Conservation (phyloP, 352 stramenopile genomes). For the Phytophthora idaei region DNA sequence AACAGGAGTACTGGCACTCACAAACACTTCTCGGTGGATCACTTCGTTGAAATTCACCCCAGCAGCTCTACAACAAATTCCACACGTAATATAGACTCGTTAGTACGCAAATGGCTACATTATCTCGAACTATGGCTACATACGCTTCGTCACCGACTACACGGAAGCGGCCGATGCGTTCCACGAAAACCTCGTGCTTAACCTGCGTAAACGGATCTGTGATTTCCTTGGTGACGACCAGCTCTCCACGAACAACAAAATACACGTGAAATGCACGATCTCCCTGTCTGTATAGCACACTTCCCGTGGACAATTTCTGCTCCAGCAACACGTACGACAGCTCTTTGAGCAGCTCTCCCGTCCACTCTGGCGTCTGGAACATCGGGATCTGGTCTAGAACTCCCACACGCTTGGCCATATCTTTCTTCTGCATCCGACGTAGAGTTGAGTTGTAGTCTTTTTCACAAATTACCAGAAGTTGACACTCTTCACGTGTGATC, state of each 20-base stretch:
- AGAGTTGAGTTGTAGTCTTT: slow-evolving; percentile 78
- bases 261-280: slow-evolving; percentile 71
- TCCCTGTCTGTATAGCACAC: slow-evolving; percentile 59
- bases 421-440: slow-evolving; percentile 71
- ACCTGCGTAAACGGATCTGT: slow-evolving; percentile 39
- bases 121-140: slow-evolving; percentile 15
- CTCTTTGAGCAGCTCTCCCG: slow-evolving; percentile 67
- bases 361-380: slow-evolving; percentile 82
- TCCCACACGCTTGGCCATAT: slow-evolving; percentile 60
- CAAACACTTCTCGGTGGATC: slow-evolving; percentile 65
- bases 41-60: slow-evolving; percentile 70
- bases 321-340: slow-evolving; percentile 77
- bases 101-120: neutral
- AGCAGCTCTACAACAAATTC: slow-evolving; percentile 42
- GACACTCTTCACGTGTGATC: slow-evolving; percentile 58
- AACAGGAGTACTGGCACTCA: slow-evolving; percentile 69
- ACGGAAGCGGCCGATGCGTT: slow-evolving; percentile 61
- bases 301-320: slow-evolving; percentile 53
- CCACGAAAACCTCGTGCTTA: slow-evolving; percentile 53
- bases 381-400: slow-evolving; percentile 71
- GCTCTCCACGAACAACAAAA: slow-evolving; percentile 73
- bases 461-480: slow-evolving; percentile 76
- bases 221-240: slow-evolving; percentile 61
- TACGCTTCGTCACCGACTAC: slow-evolving; percentile 80
- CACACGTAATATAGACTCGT: neutral